These are phyloP conservation scores for Gossypium ekmanianum DNA, from an alignment of 345 rosid genomes.

Conservation along the genomic window DNA sequence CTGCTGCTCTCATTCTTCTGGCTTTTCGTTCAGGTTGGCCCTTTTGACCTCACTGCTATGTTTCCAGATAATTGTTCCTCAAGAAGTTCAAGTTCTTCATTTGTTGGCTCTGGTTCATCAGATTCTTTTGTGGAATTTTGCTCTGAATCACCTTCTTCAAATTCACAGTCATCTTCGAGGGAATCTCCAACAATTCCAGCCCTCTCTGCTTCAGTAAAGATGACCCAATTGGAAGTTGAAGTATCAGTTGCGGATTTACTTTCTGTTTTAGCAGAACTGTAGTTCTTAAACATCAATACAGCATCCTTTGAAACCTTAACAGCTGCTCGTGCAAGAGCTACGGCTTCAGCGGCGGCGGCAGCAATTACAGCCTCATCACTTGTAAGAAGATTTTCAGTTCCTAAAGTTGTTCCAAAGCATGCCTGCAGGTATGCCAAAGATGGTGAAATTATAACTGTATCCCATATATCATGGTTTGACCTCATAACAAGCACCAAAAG, in stretches of 20 bases:
- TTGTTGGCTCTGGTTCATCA: constrained; percentile 44
- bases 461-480: neutral
- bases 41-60: constrained; percentile 61
- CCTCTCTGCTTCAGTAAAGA: constrained; percentile 51
- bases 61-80: constrained; percentile 50
- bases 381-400: constrained; percentile 67
- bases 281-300: constrained; percentile 39
- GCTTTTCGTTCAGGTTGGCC: constrained; percentile 79
- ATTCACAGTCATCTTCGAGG: constrained; percentile 28
- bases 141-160: constrained; percentile 25
- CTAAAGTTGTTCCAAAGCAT: constrained; percentile 50
- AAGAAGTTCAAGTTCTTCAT: constrained; percentile 50
- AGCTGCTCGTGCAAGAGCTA: constrained; percentile 90
- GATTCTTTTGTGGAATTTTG: constrained; percentile 34
- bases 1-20: constrained; percentile 62
- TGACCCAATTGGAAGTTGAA: constrained; percentile 40
- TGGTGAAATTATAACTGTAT: constrained; percentile 3
- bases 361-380: constrained; percentile 80
- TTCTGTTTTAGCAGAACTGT: constrained; percentile 26
- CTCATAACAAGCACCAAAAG: neutral
- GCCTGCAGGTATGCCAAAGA: constrained; percentile 43
- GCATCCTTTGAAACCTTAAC: constrained; percentile 83
- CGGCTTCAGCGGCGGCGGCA: constrained; percentile 91
- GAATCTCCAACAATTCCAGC: constrained; percentile 53
- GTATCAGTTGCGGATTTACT: constrained; percentile 19